phyloP scores from a whole-genome alignment of 2,329 filamentous ascomycete species.

The Colletotrichum lupini region DNA sequence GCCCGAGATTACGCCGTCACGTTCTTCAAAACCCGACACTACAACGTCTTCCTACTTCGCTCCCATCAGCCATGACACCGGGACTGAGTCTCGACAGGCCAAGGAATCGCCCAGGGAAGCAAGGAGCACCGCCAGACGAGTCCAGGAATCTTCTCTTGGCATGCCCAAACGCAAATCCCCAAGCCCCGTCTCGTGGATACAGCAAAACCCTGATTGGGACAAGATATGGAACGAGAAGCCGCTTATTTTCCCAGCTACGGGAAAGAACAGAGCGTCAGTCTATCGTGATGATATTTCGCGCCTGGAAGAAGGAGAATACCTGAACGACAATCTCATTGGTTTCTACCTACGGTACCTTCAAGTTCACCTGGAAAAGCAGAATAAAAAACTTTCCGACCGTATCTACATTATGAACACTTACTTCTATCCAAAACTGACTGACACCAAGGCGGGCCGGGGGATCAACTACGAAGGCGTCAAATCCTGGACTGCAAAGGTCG shows the following conservation, averaged over 20 bases:
- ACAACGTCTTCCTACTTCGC: neutral
- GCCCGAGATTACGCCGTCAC: neutral
- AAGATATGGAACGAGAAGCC: slow-evolving; percentile 63
- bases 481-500: slow-evolving; percentile 87
- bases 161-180: slow-evolving; percentile 31
- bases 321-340: slow-evolving; percentile 93
- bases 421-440: slow-evolving; percentile 84
- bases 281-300: slow-evolving; percentile 79
- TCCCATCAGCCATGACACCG: neutral
- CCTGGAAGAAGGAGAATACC: slow-evolving; percentile 84
- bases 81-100: neutral
- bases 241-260: slow-evolving; percentile 69
- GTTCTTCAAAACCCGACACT: neutral
- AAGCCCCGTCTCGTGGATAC: slow-evolving; percentile 58
- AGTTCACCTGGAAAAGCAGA: slow-evolving; percentile 63
- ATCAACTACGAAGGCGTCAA: slow-evolving; percentile 90
- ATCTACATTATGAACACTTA: slow-evolving; percentile 94
- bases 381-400: slow-evolving; percentile 67
- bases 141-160: neutral
- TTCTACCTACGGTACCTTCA: slow-evolving; percentile 87
- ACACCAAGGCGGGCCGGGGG: slow-evolving; percentile 58
- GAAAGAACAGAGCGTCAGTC: slow-evolving; percentile 72
- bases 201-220: slow-evolving; percentile 61
- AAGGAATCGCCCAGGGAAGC: neutral
- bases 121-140: neutral